phyloP scores from a whole-genome alignment of 805 yeast species.

The Jamesozyma lodderae region DNA sequence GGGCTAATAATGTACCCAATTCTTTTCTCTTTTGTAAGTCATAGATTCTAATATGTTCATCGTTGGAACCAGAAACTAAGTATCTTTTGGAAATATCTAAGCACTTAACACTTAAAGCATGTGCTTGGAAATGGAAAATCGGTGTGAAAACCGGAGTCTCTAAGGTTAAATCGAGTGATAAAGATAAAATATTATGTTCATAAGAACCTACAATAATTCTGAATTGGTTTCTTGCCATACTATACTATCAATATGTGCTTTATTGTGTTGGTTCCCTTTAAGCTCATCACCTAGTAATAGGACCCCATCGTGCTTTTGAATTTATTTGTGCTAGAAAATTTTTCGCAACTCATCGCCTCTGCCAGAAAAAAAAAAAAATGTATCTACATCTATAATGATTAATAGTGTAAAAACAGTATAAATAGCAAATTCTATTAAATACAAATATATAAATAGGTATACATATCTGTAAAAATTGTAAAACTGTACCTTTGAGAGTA shows the following conservation, averaged over 20 bases:
- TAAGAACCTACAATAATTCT: constrained; percentile 91
- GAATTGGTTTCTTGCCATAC: constrained; percentile 36
- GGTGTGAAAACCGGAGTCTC: constrained; percentile 70
- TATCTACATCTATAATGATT: no score
- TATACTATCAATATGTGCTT: neutral
- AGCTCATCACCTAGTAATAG: neutral
- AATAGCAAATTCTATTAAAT: no score
- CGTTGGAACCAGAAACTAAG: constrained; percentile 89
- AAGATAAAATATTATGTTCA: constrained; percentile 83
- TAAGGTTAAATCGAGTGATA: constrained; percentile 55
- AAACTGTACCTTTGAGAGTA: no score
- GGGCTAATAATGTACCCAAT: constrained; percentile 81
- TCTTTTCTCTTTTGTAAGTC: constrained; percentile 92
- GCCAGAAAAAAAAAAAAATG: neutral
- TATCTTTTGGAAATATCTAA: constrained; percentile 77
- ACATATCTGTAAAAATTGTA: no score
- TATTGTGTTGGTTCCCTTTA: neutral
- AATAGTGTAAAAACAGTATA: no score
- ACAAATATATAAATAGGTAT: no score
- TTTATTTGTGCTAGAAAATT: no score
- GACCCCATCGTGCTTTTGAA: neutral
- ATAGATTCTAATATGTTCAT: constrained; percentile 89
- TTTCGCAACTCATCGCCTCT: neutral
- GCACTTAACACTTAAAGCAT: constrained; percentile 76
- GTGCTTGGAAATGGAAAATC: constrained; percentile 93